Base-by-base conservation (phyloP, 495 filamentous ascomycete genomes). In the Penicillium daleae region DNA sequence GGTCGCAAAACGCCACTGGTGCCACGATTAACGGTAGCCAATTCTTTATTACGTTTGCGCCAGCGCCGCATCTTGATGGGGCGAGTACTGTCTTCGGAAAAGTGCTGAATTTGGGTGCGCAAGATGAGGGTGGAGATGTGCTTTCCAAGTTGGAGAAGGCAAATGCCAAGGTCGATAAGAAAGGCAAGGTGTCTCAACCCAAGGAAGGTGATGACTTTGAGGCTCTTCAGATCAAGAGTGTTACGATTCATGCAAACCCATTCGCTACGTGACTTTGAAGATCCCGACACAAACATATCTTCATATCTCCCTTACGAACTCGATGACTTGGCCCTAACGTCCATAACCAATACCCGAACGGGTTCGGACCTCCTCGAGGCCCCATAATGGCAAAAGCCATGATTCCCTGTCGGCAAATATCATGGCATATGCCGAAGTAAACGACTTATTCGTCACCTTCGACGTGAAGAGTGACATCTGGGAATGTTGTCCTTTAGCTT, bases 191-290 rank as follows among this genome's bases (percentile, higher is more conserved):
- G 10, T 73, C 74, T 50, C 79, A 82, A 66, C 78, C 78, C 0
- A 90, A 90, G 52, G 78, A 78, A 56, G 75, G 72, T 0, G 71
- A 80, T 35, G 70, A 72, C 8, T 78, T 70, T 59, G 79, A 92
- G 66, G 74, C 83, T 35, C 79, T 90, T 4, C 79, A 79, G 53
- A 92, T 97, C 55, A 83, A 92, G 60, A 80, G 76, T 6, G 87
- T 98, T 17, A 94, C 89, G 6, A 89, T 99, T 24, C 95, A 98
- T 79, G 95, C 95, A 15, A 99, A 99, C 74, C 95, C 96, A 0
- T 76, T 98, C 54, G 95, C 95, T 3, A 87, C 76, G 62, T 91
- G 82, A 88, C 33, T 1, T 4, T 13, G 42, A 46, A 24, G 7
- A 6, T 33, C 24, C 50, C 10, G 24, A 29, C 27, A 15, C 22